Base-by-base conservation (phyloP, 495 filamentous ascomycete genomes). In the Terfezia boudieri region DNA sequence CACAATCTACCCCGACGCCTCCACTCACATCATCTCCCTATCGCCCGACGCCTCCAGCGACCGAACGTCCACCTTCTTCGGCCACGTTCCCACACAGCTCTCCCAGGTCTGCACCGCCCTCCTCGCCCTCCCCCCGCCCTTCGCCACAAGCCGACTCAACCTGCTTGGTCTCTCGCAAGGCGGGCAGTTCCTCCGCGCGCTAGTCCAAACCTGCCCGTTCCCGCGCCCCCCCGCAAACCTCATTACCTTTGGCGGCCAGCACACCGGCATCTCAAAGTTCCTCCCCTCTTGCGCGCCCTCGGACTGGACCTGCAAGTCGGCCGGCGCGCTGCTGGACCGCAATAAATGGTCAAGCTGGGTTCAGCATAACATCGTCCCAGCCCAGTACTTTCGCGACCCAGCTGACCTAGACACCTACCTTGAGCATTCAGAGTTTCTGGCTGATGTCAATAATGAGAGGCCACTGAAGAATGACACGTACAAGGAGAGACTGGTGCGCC, bases 361-460 rank as follows among this genome's bases (percentile, higher is more conserved):
- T 17, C 90, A 98, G 72, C 69, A 68, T 51, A 74, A 71, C 26
- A 70, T 98, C 7, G 85, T 98, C 6, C 90, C 90, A 0, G 92
- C 92, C 52, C 90, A 99, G 70, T 99, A 99, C 67, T 96, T 81
- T 71, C 80, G 89, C 23, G 77, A 90, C 60, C 79, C 81, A 0
- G 70, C 67, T 2, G 75, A 86, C 57, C 67, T 84, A 54, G 80
- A 81, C 5, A 62, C 67, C 36, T 98, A 95, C 65, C 73, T 95
- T 16, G 79, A 83, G 61, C 58, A 80, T 65, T 90, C 84, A 64
- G 92, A 88, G 62, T 94, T 89, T 67, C 72, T 99, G n/a, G 90
- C 89, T n/a, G 89, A 96, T 67, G 80, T 96, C 67, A 99, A 99
- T 69, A 95, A 94, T 64, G 90, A 96, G 75, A 74, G 92, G 2